Conservation (phyloP, 2,329 filamentous ascomycete genomes). For the Colletotrichum sp. region DNA sequence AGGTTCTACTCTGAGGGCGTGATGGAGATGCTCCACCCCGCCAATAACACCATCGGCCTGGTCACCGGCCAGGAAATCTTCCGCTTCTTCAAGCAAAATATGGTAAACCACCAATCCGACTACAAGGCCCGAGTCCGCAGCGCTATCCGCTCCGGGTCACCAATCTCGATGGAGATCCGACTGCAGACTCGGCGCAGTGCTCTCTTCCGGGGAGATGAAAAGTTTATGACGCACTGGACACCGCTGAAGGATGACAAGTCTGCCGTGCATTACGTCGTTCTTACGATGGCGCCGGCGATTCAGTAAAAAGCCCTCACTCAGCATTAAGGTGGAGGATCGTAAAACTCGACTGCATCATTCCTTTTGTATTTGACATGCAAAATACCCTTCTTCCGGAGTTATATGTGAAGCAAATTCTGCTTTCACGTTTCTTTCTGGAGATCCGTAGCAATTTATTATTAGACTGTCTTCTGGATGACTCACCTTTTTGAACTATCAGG, state of each 20-base stretch:
- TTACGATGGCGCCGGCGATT: conserved; percentile 16
- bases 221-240: conserved; percentile 22
- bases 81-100: conserved; percentile 29
- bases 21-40: conserved; percentile 26
- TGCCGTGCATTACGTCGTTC: conserved; percentile 11
- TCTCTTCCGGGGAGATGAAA: conserved; percentile 26
- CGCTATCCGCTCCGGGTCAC: conserved; percentile 29
- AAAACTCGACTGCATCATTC: neutral
- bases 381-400: neutral
- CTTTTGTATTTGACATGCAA: neutral
- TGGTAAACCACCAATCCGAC: conserved; percentile 25
- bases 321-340: neutral
- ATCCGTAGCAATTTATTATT: neutral
- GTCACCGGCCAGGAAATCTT: conserved; percentile 29
- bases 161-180: conserved; percentile 31
- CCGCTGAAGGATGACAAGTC: conserved; percentile 21
- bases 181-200: conserved; percentile 29
- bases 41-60: conserved; percentile 24
- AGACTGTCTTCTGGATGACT: no score
- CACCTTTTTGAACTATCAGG: no score
- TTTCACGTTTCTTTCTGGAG: fast-evolving
- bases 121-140: conserved; percentile 26
- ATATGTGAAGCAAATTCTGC: no score
- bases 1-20: conserved; percentile 29
- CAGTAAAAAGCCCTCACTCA: neutral